Conservation (phyloP, 2,329 filamentous ascomycete species). For the Exophiala viscosa region DNA sequence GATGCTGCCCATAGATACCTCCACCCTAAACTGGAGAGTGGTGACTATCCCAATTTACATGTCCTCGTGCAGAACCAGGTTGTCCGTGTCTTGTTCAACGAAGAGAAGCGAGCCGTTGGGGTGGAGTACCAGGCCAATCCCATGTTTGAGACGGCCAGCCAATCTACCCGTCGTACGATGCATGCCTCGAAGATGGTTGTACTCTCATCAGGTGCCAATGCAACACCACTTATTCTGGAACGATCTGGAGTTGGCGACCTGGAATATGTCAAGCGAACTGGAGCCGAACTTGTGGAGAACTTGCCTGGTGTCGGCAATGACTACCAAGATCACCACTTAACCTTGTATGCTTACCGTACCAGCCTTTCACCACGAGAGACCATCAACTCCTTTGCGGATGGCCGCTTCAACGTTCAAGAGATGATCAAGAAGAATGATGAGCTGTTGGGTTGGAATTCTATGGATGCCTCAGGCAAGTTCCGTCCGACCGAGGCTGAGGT, state of each 20-base stretch:
- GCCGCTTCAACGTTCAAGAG: slow-evolving; percentile 42
- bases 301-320: slow-evolving; percentile 48
- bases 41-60: slow-evolving; percentile 56
- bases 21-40: slow-evolving; percentile 50
- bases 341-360: slow-evolving; percentile 53
- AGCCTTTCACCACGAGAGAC: slow-evolving; percentile 47
- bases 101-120: slow-evolving; percentile 53
- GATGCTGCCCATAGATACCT: slow-evolving; percentile 56
- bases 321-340: slow-evolving; percentile 54
- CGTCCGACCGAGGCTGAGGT: slow-evolving; percentile 54
- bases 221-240: slow-evolving; percentile 57
- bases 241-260: slow-evolving; percentile 57
- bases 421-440: slow-evolving; percentile 22
- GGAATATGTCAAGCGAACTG: slow-evolving; percentile 39
- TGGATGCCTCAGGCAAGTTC: slow-evolving; percentile 56
- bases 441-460: slow-evolving; percentile 55
- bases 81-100: slow-evolving; percentile 52
- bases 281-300: slow-evolving; percentile 42
- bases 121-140: slow-evolving; percentile 55
- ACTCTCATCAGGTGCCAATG: slow-evolving; percentile 55
- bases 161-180: slow-evolving; percentile 33
- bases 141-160: slow-evolving; percentile 34
- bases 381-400: slow-evolving; percentile 52
- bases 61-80: slow-evolving; percentile 58
- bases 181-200: slow-evolving; percentile 54